Conservation (phyloP, 371 early-diverging fungal genomes). For the Lichtheimia hyalospora region DNA sequence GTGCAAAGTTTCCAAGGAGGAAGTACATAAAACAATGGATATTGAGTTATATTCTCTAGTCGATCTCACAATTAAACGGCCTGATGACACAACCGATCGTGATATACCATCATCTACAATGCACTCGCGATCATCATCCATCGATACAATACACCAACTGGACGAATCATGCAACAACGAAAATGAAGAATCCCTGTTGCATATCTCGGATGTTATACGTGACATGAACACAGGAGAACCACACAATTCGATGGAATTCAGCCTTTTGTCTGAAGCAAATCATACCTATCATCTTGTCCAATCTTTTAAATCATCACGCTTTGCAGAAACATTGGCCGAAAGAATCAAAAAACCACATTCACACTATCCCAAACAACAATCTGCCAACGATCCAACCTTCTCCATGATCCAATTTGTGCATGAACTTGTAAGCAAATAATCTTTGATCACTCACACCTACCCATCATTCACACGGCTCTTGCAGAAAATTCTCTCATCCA, state of each 20-base stretch:
- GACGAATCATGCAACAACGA: conserved; percentile 10
- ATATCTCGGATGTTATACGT: conserved; percentile 17
- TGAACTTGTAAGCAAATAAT: conserved; percentile 47
- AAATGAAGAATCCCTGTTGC: conserved; percentile 8
- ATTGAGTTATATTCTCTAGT: conserved; percentile 18
- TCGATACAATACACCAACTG: conserved; percentile 9
- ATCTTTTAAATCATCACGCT: conserved; percentile 29
- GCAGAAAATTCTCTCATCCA: conserved; percentile 41
- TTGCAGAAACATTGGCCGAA: too few species aligned
- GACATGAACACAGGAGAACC: conserved; percentile 10
- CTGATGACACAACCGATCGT: conserved; percentile 10
- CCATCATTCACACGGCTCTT: too few species aligned
- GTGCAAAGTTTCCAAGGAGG: neutral
- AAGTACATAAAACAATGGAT: too few species aligned
- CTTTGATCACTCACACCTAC: neutral
- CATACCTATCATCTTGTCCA: conserved; percentile 37
- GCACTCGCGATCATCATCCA: conserved; percentile 4
- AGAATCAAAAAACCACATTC: too few species aligned
- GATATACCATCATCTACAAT: too few species aligned
- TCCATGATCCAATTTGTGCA: conserved; percentile 42
- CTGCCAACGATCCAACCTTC: conserved; percentile 71
- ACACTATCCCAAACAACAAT: neutral
- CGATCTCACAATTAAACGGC: conserved; percentile 48
- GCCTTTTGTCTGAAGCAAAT: conserved; percentile 35
- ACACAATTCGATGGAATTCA: conserved; percentile 22